These are phyloP conservation scores for Pichia heedii DNA, from an alignment of 805 yeast genomes.

Conservation along the genomic window DNA sequence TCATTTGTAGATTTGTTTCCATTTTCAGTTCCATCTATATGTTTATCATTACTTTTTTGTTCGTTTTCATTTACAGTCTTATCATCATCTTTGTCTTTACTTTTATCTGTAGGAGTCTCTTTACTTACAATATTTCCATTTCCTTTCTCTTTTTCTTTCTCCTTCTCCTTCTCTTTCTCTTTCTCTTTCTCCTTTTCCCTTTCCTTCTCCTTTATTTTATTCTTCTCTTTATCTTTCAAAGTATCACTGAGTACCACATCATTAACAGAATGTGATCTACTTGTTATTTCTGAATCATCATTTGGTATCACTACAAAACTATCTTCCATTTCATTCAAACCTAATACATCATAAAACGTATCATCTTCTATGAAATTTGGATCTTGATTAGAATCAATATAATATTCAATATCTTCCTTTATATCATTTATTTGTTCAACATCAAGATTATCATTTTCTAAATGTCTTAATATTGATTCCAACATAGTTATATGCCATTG, in stretches of 20 bases:
- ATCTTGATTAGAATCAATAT: conserved; percentile 88
- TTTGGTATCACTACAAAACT: conserved; percentile 20
- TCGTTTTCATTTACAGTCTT: too few relatives aligned
- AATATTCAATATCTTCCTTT: conserved; percentile 85
- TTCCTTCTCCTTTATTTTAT: conserved; percentile 1
- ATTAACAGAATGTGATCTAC: conserved; percentile 4
- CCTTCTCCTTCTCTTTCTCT: conserved; percentile 4
- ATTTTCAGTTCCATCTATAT: too few relatives aligned
- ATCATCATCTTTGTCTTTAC: too few relatives aligned
- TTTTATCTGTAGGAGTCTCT: too few relatives aligned
- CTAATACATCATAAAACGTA: conserved; percentile 81
- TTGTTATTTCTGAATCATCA: conserved; percentile 6
- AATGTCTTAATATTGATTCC: conserved; percentile 65
- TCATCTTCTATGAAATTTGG: conserved; percentile 92
- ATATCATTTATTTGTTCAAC: conserved; percentile 68
- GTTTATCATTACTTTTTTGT: too few relatives aligned
- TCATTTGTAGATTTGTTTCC: too few relatives aligned
- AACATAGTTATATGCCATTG: conserved; percentile 68
- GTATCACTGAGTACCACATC: conserved; percentile 4
- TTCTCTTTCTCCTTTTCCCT: conserved; percentile 1
- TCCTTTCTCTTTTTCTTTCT: not conserved
- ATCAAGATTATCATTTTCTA: conserved; percentile 74
- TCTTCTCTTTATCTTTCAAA: conserved; percentile 1
- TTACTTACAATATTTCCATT: too few relatives aligned
- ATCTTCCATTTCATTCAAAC: conserved; percentile 44